phyloP scores from a whole-genome alignment of 129 eudicot species.

The Solidago caesia region DNA sequence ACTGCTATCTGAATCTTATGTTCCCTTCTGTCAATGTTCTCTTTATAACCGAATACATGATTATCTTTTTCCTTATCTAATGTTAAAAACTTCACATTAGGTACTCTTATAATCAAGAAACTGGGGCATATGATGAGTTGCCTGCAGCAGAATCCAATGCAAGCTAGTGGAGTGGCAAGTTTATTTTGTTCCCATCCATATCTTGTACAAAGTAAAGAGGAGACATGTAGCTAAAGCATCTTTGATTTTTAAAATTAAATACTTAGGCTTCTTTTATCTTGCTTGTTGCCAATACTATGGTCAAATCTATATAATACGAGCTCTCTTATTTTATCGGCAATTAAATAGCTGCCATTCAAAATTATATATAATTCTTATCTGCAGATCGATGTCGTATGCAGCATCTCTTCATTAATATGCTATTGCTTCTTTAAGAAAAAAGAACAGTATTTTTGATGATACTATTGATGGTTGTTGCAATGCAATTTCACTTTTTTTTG shows the following conservation, averaged over 20 bases:
- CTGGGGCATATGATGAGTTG: conserved; percentile 58
- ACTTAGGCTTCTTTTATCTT: conserved; percentile 1
- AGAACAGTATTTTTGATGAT: background rate
- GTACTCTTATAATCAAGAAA: conserved; percentile 70
- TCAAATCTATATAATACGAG: background rate
- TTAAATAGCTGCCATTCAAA: background rate
- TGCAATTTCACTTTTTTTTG: background rate
- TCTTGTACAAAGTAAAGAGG: conserved; percentile 30
- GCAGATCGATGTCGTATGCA: background rate
- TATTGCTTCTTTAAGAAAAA: background rate
- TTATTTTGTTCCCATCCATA: background rate
- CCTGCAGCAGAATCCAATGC: conserved; percentile 32
- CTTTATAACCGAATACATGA: background rate
- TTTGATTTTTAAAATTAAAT: background rate
- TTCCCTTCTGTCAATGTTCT: background rate
- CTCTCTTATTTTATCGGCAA: conserved; percentile 4
- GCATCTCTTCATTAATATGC: background rate
- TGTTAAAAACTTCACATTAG: conserved; percentile 24
- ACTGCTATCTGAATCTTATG: background rate
- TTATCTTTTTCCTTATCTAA: background rate
- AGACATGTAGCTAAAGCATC: background rate
- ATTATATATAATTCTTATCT: background rate
- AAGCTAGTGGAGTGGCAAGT: conserved; percentile 34
- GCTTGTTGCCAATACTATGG: conserved; percentile 4
- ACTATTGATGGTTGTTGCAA: background rate